A percentile compares a stretch with the other conserved stretches of the same genome.
These are phyloP conservation scores for Penicillium riverlandense DNA, from an alignment of 495 filamentous ascomycete species.

Conservation along the genomic window DNA sequence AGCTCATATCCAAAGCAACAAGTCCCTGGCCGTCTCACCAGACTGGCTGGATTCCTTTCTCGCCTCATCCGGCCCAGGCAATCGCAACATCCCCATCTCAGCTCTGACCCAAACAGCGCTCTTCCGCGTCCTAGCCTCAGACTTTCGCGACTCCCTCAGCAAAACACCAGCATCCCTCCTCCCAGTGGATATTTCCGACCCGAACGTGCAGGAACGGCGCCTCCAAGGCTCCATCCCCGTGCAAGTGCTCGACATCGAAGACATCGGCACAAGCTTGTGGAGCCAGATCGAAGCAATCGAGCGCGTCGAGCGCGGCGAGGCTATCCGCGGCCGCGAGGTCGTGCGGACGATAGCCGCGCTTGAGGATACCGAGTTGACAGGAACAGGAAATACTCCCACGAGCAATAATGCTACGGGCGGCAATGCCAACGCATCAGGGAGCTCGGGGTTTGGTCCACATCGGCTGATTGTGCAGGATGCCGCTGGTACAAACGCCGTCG, in stretches of 20 bases:
- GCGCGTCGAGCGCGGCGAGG: slow-evolving; percentile 74
- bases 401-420: slow-evolving; percentile 4
- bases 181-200: slow-evolving; percentile 48
- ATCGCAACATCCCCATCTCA: slow-evolving; percentile 56
- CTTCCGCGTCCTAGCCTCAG: slow-evolving; percentile 70
- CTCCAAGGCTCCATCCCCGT: slow-evolving; percentile 58
- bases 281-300: slow-evolving; percentile 83
- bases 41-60: slow-evolving; percentile 40
- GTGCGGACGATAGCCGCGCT: slow-evolving; percentile 60
- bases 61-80: slow-evolving; percentile 19
- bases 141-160: slow-evolving; percentile 59
- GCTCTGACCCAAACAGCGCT: slow-evolving; percentile 72
- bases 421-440: slow-evolving; percentile 12
- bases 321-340: slow-evolving; percentile 72
- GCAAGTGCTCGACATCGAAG: slow-evolving; percentile 80
- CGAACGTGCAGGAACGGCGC: slow-evolving; percentile 42
- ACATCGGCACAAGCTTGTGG: slow-evolving; percentile 70
- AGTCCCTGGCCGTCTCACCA: slow-evolving; percentile 34
- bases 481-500: slow-evolving; percentile 60
- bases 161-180: slow-evolving; percentile 43
- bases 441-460: slow-evolving; percentile 52
- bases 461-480: slow-evolving; percentile 79
- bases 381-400: slow-evolving; percentile 15
- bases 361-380: slow-evolving; percentile 30
- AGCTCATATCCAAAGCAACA: slow-evolving; percentile 34